Conservation (phyloP, 2,329 filamentous ascomycete genomes). For the Curvularia verruculosa region DNA sequence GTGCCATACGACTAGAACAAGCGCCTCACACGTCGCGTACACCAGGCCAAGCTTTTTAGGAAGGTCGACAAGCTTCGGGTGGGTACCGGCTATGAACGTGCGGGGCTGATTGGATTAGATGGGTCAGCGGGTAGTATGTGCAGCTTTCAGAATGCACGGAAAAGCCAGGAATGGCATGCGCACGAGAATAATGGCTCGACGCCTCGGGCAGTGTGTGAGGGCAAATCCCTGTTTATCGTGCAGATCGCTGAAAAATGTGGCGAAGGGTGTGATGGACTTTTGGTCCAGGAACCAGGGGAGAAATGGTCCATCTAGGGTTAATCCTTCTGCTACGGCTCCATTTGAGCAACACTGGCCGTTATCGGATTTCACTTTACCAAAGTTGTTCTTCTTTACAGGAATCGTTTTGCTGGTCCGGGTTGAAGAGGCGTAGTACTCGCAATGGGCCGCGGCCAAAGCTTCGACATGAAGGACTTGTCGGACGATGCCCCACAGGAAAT, state of each 20-base stretch:
- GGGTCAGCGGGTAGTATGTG: background rate
- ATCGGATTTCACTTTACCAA: background rate
- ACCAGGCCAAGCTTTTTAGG: constrained; percentile 26
- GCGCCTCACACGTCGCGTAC: background rate
- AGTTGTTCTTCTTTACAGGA: background rate
- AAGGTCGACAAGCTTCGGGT: constrained; percentile 28
- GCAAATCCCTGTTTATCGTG: background rate
- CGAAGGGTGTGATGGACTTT: background rate
- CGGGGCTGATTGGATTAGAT: constrained; percentile 22
- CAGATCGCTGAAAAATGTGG: background rate
- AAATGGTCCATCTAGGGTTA: background rate
- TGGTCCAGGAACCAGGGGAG: background rate
- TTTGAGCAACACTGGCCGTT: constrained; percentile 2
- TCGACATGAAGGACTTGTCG: constrained; percentile 14
- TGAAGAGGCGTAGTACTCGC: background rate
- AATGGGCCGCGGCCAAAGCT: constrained; percentile 12
- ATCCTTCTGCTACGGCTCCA: background rate
- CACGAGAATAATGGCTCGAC: background rate
- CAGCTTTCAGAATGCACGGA: constrained; percentile 1
- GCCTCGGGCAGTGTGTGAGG: background rate
- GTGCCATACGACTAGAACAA: constrained; percentile 3
- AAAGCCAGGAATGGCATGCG: constrained; percentile 7
- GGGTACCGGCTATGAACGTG: constrained; percentile 16
- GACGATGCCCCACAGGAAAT: background rate
- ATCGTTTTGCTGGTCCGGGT: background rate